Conservation (phyloP, 495 filamentous ascomycete genomes). For the Xylaria telfairii region DNA sequence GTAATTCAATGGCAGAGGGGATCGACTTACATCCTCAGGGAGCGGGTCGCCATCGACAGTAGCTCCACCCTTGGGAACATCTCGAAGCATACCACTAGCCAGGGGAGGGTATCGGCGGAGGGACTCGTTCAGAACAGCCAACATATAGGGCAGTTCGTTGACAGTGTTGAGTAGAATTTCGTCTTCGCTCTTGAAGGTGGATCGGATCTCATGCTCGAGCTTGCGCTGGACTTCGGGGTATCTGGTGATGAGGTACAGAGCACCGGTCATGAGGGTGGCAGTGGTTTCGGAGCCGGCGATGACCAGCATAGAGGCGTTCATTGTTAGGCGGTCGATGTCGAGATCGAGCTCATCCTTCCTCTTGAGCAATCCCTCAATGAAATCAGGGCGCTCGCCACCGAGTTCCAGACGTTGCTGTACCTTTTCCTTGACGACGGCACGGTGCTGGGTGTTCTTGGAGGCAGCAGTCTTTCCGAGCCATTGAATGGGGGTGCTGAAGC, state of each 20-base stretch:
- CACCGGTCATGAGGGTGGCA: conserved; percentile 60
- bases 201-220: conserved; percentile 58
- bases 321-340: conserved; percentile 43
- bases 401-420: conserved; percentile 49
- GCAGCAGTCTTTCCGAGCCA: conserved; percentile 25
- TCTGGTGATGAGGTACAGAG: conserved; percentile 58
- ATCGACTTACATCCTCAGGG: conserved; percentile 44
- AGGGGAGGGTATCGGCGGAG: conserved; percentile 66
- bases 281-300: conserved; percentile 68
- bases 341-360: conserved; percentile 49
- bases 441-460: conserved; percentile 45
- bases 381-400: conserved; percentile 48
- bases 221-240: conserved; percentile 50
- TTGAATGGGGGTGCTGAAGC: conserved; percentile 24
- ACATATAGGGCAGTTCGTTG: conserved; percentile 56
- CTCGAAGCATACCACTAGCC: conserved; percentile 52
- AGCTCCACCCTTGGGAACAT: conserved; percentile 53
- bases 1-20: background rate
- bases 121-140: conserved; percentile 62
- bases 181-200: conserved; percentile 51
- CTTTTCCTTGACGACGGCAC: conserved; percentile 45
- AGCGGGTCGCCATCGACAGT: conserved; percentile 55
- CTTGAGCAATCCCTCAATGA: conserved; percentile 58
- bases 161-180: conserved; percentile 61
- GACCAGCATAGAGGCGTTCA: conserved; percentile 51